These are phyloP conservation scores for Aspergillus brunneoviolaceus DNA, from an alignment of 2,329 filamentous ascomycete species.

Conservation along the genomic window DNA sequence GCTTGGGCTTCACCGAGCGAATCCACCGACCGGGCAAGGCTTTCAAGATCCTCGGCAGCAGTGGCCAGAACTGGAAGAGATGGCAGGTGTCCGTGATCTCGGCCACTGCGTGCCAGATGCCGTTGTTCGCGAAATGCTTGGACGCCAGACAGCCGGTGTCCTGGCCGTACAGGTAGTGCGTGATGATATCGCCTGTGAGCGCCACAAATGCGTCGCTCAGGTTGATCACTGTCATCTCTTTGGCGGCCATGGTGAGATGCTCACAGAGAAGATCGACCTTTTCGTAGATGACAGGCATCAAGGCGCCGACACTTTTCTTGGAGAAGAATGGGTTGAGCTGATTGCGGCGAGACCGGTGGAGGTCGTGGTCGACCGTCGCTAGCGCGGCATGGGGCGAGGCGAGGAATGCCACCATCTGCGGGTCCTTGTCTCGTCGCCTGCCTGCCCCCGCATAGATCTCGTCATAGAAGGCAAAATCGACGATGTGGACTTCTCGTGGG, in stretches of 20 bases:
- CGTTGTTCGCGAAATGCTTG: background rate
- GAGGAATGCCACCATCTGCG: background rate
- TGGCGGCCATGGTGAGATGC: no score
- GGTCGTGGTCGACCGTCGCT: background rate
- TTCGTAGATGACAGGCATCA: background rate
- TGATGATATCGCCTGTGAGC: background rate
- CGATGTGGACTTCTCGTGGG: background rate
- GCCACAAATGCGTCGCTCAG: background rate
- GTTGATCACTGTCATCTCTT: background rate
- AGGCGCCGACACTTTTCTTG: background rate
- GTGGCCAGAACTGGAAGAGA: background rate
- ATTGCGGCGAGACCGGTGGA: constrained; percentile 3
- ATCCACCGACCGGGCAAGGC: background rate
- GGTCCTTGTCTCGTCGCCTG: background rate
- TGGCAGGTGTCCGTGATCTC: background rate
- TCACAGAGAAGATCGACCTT: background rate
- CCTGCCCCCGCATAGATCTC: background rate
- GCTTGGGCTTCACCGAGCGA: background rate
- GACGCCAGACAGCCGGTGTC: background rate
- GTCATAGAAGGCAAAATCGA: background rate
- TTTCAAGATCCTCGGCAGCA: background rate
- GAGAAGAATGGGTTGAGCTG: constrained; percentile 4
- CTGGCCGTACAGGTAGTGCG: background rate
- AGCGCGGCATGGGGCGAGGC: background rate
- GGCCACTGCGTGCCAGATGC: background rate